A percentile compares a stretch with the other conserved stretches of the same genome.
Conservation (phyloP, 2,329 filamentous ascomycete species). For the Hysterium pulicare region DNA sequence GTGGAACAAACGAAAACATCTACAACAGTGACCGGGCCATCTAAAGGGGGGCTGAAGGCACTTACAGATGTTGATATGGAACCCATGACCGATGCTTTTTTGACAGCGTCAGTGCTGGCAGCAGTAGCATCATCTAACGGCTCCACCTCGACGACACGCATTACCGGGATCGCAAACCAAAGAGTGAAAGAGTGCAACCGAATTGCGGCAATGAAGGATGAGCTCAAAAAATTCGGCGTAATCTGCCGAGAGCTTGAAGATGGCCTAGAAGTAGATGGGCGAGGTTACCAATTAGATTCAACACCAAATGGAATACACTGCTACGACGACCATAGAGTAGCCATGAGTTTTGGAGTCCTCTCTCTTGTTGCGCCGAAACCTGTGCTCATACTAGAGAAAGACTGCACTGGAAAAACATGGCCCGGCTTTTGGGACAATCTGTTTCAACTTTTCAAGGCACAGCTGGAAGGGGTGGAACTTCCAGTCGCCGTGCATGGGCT, state of each 20-base stretch:
- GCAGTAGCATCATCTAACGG: slow-evolving; percentile 75
- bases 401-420: slow-evolving; percentile 97
- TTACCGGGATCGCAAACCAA: slow-evolving; percentile 94
- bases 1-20: slow-evolving; percentile 82
- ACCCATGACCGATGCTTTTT: slow-evolving; percentile 97
- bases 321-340: slow-evolving; percentile 96
- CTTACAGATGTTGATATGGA: slow-evolving; percentile 93
- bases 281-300: slow-evolving; percentile 49
- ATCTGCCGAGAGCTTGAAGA: slow-evolving; percentile 84
- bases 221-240: slow-evolving; percentile 91
- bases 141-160: slow-evolving; percentile 65
- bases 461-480: slow-evolving; percentile 71
- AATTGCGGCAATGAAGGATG: slow-evolving; percentile 90
- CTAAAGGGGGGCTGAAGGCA: slow-evolving; percentile 67
- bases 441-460: slow-evolving; percentile 71
- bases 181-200: slow-evolving; percentile 98
- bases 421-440: slow-evolving; percentile 97
- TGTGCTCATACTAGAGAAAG: slow-evolving; percentile 79
- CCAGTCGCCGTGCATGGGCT: slow-evolving; percentile 29
- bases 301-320: slow-evolving; percentile 71
- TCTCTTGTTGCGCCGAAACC: slow-evolving; percentile 67
- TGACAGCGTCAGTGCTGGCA: slow-evolving; percentile 89
- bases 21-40: slow-evolving; percentile 90
- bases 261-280: slow-evolving; percentile 74
- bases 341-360: slow-evolving; percentile 96